A percentile compares a stretch with the other conserved stretches of the same genome.
Conservation (phyloP, 352 stramenopile genomes). For the Globisporangium lucens region DNA sequence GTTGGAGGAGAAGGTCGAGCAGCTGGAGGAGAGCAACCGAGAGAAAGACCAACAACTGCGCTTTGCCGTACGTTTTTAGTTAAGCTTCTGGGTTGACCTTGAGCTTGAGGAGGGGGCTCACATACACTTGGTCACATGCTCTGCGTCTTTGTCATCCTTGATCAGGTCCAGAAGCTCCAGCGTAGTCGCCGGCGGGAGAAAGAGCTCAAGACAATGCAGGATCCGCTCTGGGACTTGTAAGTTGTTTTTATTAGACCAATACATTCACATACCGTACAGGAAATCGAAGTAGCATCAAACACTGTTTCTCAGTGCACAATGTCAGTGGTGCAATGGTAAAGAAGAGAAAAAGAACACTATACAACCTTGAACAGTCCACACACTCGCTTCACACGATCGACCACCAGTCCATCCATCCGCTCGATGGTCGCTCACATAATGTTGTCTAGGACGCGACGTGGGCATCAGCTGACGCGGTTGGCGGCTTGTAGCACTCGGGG, state of each 20-base stretch:
- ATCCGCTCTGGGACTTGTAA: conserved; percentile 65
- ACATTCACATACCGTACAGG: background rate
- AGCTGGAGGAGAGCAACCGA: conserved; percentile 37
- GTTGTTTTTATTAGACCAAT: background rate
- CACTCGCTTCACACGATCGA: background rate
- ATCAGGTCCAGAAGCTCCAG: conserved; percentile 67
- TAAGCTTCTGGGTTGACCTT: background rate
- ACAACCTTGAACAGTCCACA: background rate
- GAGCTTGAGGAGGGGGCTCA: background rate
- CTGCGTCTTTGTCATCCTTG: background rate
- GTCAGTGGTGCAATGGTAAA: background rate
- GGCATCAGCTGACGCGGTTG: conserved; percentile 74
- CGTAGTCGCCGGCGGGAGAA: conserved; percentile 67
- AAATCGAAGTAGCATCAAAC: background rate
- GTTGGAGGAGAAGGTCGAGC: conserved; percentile 37
- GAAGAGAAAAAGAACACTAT: background rate
- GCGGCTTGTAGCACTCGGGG: conserved; percentile 90
- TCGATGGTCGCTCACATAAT: background rate
- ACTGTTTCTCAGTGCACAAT: background rate
- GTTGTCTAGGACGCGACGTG: conserved; percentile 60
- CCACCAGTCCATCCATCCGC: background rate
- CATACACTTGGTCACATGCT: background rate
- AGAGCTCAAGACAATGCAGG: conserved; percentile 57
- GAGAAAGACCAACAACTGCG: conserved; percentile 62
- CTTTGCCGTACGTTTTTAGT: conserved; percentile 35